phyloP scores from a whole-genome alignment of 129 eudicot species.

The Glebionis coronaria region DNA sequence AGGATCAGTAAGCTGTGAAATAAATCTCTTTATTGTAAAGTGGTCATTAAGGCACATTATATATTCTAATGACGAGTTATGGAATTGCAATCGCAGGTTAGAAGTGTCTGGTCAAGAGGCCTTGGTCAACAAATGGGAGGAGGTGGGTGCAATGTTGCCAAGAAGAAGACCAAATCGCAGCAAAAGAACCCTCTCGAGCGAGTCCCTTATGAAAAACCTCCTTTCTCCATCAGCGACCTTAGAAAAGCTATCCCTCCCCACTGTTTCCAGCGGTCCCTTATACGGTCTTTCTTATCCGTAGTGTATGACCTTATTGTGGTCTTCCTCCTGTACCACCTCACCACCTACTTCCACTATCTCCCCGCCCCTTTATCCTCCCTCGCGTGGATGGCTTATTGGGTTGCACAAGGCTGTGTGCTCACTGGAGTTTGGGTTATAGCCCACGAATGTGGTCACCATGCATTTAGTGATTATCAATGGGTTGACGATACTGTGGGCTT shows the following conservation, averaged over 20 bases:
- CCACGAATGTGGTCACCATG: constrained; percentile 47
- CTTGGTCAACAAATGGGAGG: constrained; percentile 22
- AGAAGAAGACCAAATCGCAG: neutral
- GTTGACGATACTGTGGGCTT: constrained; percentile 48
- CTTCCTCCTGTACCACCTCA: constrained; percentile 23
- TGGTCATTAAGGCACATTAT: too few relatives aligned
- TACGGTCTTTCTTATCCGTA: constrained; percentile 28
- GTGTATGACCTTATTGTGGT: constrained; percentile 12
- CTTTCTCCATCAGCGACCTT: constrained; percentile 34
- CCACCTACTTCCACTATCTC: constrained; percentile 26
- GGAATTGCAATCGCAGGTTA: constrained; percentile 11
- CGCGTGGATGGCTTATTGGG: constrained; percentile 29
- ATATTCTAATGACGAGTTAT: too few relatives aligned
- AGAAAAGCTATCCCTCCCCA: constrained; percentile 35
- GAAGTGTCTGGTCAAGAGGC: constrained; percentile 15
- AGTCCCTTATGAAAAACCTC: constrained; percentile 29
- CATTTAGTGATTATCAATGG: constrained; percentile 59
- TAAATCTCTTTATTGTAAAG: too few relatives aligned
- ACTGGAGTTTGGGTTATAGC: constrained; percentile 33
- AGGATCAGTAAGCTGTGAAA: too few relatives aligned
- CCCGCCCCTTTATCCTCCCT: constrained; percentile 20
- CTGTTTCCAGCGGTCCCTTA: constrained; percentile 30
- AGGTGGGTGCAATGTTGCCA: constrained; percentile 20
- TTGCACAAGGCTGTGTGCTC: constrained; percentile 28
- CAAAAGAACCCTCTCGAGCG: constrained; percentile 15